Evolutionary conservation across 306 rosid species (phyloP).

Genomic region (Astragalus membranaceus): DNA sequence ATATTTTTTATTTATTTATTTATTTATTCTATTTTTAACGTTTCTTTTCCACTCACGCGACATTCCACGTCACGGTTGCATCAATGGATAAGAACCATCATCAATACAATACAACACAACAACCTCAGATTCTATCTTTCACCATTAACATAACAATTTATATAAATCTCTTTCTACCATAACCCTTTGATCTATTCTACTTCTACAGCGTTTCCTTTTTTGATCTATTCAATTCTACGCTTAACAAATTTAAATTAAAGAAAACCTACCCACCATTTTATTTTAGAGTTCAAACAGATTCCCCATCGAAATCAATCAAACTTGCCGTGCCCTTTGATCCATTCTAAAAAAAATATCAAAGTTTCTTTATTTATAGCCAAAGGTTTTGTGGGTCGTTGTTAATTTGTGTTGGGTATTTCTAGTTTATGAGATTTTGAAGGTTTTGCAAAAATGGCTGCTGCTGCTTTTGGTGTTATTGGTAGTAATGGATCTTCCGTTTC

Average conservation of each 20-base stretch:
- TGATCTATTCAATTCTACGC: neutral
- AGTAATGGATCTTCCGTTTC: constrained; percentile 39
- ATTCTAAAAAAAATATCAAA: neutral
- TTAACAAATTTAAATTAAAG: neutral
- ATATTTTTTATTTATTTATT: neutral
- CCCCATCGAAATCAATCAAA: constrained; percentile 9
- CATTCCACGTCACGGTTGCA: constrained; percentile 43
- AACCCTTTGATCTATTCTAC: neutral
- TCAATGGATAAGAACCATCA: constrained; percentile 48
- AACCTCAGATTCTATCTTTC: neutral
- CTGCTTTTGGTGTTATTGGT: constrained; percentile 48
- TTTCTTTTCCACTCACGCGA: neutral
- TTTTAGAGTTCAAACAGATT: neutral
- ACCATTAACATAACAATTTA: neutral
- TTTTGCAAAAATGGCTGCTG: constrained; percentile 40
- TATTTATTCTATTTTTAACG: neutral
- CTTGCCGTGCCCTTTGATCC: constrained; percentile 35
- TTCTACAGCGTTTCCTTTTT: neutral
- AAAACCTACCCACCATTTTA: constrained; percentile 2
- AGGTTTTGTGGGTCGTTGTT: neutral
- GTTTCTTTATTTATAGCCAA: constrained; percentile 16
- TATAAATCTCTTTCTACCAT: neutral
- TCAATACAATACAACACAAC: neutral
- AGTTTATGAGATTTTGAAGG: neutral
- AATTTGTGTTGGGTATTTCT: neutral